These are phyloP conservation scores for Amborella trichopoda DNA, from an alignment of 164 flowering plant species.

Conservation along the genomic window DNA sequence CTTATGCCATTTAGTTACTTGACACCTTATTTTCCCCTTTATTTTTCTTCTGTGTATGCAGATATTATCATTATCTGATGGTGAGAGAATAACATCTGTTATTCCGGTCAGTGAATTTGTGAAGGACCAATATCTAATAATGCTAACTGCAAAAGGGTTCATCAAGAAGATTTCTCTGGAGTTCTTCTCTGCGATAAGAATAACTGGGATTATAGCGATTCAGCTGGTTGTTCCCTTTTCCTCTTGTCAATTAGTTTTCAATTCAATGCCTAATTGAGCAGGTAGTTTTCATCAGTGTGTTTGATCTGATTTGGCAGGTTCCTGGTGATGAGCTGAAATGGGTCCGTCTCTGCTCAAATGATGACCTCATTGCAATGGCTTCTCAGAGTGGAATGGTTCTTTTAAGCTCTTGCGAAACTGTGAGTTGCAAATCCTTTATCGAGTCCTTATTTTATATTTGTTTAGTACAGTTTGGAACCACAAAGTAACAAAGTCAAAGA, in stretches of 20 bases:
- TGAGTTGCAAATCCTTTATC: too few relatives aligned
- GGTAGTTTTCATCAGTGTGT: too few relatives aligned
- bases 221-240: slow-evolving; percentile 60
- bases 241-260: not conserved
- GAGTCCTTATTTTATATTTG: too few relatives aligned
- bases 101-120: slow-evolving; percentile 87
- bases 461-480: too few relatives aligned
- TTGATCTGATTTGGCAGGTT: slow-evolving; percentile 39
- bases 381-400: slow-evolving; percentile 89
- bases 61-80: slow-evolving; percentile 81
- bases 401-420: slow-evolving; percentile 56
- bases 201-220: slow-evolving; percentile 89
- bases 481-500: too few relatives aligned
- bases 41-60: slow-evolving; percentile 18
- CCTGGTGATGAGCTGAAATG: slow-evolving; percentile 96
- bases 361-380: slow-evolving; percentile 89
- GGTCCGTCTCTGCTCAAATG: slow-evolving; percentile 78
- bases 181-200: slow-evolving; percentile 72
- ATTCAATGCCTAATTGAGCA: too few relatives aligned
- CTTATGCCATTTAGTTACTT: slow-evolving; percentile 1
- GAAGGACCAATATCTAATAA: slow-evolving; percentile 71
- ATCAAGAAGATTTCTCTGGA: slow-evolving; percentile 84
- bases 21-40: not conserved
- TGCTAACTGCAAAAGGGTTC: slow-evolving; percentile 93
- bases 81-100: slow-evolving; percentile 91